Conservation (phyloP, 352 stramenopile genomes). For the Globisporangium abappressorium region DNA sequence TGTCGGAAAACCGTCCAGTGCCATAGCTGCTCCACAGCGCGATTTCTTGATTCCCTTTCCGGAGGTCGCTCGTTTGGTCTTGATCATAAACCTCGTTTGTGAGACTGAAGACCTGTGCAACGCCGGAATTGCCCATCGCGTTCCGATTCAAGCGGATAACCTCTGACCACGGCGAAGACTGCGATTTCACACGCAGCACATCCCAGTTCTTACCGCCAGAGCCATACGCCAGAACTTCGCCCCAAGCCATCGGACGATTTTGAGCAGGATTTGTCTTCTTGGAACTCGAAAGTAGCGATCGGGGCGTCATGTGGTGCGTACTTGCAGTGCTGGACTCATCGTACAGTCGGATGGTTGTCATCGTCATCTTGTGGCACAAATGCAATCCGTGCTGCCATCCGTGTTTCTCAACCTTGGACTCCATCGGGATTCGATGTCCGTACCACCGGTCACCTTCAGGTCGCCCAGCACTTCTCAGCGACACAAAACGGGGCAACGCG, state of each 20-base stretch:
- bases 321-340: constrained; percentile 85
- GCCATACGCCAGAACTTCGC: constrained; percentile 73
- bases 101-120: constrained; percentile 84
- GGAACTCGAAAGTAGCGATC: constrained; percentile 68
- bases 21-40: constrained; percentile 85
- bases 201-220: constrained; percentile 80
- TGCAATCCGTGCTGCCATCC: constrained; percentile 74
- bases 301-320: constrained; percentile 74
- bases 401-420: constrained; percentile 47
- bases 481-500: constrained; percentile 79
- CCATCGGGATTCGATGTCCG: constrained; percentile 65
- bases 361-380: constrained; percentile 82
- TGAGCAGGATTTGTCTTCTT: constrained; percentile 79
- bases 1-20: constrained; percentile 79
- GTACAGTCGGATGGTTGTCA: constrained; percentile 87
- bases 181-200: constrained; percentile 74
- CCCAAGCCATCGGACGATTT: constrained; percentile 75
- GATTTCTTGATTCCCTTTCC: constrained; percentile 72
- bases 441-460: constrained; percentile 86
- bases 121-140: constrained; percentile 85
- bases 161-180: constrained; percentile 78
- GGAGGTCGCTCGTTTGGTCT: constrained; percentile 58
- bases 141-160: constrained; percentile 85
- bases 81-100: constrained; percentile 62
- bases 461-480: constrained; percentile 74